Percentiles rank a stretch among this genome's conserved stretches.
Evolutionary conservation across 805 yeast species (phyloP).

Genomic region (Candida sithepensis): DNA sequence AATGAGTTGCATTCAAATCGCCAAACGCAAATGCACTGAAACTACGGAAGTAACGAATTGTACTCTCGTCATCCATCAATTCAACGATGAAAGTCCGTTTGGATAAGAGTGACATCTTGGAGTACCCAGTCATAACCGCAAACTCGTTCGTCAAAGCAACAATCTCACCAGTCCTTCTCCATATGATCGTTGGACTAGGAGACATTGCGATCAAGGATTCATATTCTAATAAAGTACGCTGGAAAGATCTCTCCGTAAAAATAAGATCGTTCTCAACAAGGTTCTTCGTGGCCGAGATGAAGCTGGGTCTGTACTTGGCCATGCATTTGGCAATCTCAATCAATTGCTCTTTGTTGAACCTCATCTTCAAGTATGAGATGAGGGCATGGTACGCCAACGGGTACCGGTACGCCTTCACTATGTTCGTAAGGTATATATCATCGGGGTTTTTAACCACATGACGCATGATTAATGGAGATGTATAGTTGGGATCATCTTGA

Average conservation of each 20-base stretch:
- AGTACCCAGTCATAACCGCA: conserved; percentile 63
- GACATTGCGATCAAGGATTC: conserved; percentile 53
- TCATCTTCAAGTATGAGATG: conserved; percentile 47
- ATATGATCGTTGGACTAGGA: conserved; percentile 76
- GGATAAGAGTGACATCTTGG: conserved; percentile 51
- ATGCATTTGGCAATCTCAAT: conserved; percentile 49
- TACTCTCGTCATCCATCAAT: conserved; percentile 75
- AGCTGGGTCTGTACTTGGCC: conserved; percentile 70
- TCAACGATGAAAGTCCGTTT: conserved; percentile 71
- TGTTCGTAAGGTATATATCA: conserved; percentile 42
- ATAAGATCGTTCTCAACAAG: conserved; percentile 68
- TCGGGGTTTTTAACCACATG: conserved; percentile 52
- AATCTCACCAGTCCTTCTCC: conserved; percentile 85
- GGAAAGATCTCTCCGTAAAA: conserved; percentile 56
- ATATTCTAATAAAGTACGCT: conserved; percentile 53
- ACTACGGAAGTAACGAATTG: conserved; percentile 65
- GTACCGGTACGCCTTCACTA: conserved; percentile 51
- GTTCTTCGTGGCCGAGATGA: conserved; percentile 71
- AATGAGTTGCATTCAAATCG: conserved; percentile 48
- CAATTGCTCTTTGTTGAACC: conserved; percentile 42
- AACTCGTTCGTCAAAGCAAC: conserved; percentile 76
- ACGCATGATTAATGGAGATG: conserved; percentile 54
- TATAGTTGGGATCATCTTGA: conserved; percentile 40
- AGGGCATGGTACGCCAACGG: conserved; percentile 62
- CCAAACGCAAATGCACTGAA: conserved; percentile 75